Conservation (phyloP, 768 basidiomycete species). For the Naganishia friedmannii region DNA sequence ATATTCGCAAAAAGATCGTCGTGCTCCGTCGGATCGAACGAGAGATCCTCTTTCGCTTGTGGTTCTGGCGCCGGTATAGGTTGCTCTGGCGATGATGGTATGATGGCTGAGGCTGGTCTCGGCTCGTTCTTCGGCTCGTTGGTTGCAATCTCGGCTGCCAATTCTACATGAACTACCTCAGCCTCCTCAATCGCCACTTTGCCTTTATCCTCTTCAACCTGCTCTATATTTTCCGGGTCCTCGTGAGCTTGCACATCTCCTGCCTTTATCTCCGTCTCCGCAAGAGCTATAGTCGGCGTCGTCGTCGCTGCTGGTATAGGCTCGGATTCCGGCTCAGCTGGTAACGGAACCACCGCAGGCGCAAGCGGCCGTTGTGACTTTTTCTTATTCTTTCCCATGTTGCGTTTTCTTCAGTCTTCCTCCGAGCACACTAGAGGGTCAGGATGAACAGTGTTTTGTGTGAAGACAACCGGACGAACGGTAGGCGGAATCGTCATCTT, state of each 20-base stretch:
- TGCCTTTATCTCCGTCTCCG: neutral
- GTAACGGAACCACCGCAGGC: neutral
- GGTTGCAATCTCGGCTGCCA: neutral
- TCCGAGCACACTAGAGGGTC: too few species aligned
- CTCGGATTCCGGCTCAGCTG: neutral
- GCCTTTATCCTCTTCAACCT: neutral
- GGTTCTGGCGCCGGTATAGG: neutral
- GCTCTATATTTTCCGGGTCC: neutral
- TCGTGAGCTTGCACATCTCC: neutral
- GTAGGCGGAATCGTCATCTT: constrained; percentile 5
- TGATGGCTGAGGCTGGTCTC: neutral
- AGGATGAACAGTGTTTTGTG: neutral
- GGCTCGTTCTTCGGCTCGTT: neutral
- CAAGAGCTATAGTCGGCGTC: neutral
- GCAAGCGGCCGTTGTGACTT: neutral
- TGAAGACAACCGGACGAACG: neutral
- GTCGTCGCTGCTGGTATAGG: neutral
- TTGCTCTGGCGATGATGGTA: neutral
- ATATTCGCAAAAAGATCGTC: neutral
- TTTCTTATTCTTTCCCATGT: constrained; percentile 24
- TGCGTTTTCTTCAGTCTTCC: neutral
- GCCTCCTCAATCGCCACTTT: too few species aligned
- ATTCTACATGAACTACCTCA: neutral
- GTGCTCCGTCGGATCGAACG: neutral
- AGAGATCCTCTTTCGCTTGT: neutral